phyloP scores from a whole-genome alignment of 192 early-diverging fungal species.

The Coemansia furcata region DNA sequence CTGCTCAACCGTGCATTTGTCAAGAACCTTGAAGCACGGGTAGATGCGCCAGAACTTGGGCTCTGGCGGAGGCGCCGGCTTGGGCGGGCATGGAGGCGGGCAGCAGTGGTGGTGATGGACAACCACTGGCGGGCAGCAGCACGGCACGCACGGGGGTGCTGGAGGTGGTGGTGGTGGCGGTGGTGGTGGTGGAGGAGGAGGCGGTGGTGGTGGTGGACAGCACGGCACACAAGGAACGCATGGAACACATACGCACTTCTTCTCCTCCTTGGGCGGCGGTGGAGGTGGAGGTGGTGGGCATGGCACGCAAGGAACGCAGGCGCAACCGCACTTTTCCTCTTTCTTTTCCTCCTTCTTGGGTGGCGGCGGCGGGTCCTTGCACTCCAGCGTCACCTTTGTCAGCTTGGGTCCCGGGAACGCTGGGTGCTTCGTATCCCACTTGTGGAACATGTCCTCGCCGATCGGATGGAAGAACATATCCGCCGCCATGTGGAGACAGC shows the following conservation, averaged over 20 bases:
- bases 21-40: slow-evolving; percentile 51
- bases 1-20: slow-evolving; percentile 30
- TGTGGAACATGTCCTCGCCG: slow-evolving; percentile 52
- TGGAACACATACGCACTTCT: background rate
- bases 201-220: slow-evolving; percentile 13
- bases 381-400: slow-evolving; percentile 44
- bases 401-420: slow-evolving; percentile 52
- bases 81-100: slow-evolving; percentile 19
- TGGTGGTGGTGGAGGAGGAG: background rate
- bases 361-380: slow-evolving; percentile 34
- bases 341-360: slow-evolving; percentile 20
- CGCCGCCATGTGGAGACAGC: slow-evolving; percentile 52
- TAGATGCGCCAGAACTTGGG: slow-evolving; percentile 40
- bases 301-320: background rate
- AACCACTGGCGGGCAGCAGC: slow-evolving; percentile 1
- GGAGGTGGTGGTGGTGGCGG: slow-evolving; percentile 2
- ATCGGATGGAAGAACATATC: slow-evolving; percentile 56
- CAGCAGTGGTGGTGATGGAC: slow-evolving; percentile 20
- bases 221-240: background rate
- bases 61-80: slow-evolving; percentile 29
- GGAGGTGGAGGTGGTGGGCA: background rate
- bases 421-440: slow-evolving; percentile 51
- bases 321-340: slow-evolving; percentile 18
- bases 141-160: slow-evolving; percentile 1
- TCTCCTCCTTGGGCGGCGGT: background rate